phyloP scores from a whole-genome alignment of 305 asterid genomes.

The Solanum hybrid region DNA sequence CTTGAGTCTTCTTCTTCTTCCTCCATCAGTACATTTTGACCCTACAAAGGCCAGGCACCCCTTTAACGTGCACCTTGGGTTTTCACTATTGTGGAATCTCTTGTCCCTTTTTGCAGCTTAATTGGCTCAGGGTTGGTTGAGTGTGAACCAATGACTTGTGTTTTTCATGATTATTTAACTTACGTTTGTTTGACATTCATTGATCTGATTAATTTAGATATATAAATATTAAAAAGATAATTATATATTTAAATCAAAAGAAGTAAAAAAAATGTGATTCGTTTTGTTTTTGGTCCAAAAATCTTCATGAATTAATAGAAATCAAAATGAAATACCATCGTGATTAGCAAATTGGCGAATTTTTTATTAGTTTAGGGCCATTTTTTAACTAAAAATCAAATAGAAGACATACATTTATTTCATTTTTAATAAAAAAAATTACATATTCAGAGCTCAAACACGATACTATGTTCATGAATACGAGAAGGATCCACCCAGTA shows the following conservation, averaged over 20 bases:
- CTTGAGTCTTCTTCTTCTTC: not conserved
- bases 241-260: not conserved
- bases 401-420: not conserved
- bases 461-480: not conserved
- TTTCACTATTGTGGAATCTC: slow-evolving; percentile 19
- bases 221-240: no score
- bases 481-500: not conserved
- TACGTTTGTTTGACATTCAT: not conserved
- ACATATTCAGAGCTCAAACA: not conserved
- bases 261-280: not conserved
- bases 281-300: not conserved
- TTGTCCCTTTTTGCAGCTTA: not conserved
- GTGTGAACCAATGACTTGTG: not conserved
- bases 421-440: not conserved
- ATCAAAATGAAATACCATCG: not conserved
- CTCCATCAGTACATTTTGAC: not conserved
- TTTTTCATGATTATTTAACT: not conserved
- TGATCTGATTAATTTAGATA: not conserved
- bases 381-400: not conserved
- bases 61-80: slow-evolving; percentile 28
- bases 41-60: not conserved
- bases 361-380: not conserved
- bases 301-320: not conserved
- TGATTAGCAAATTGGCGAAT: no score
- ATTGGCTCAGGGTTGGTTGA: not conserved